Base-by-base conservation (phyloP, 805 yeast genomes). In the Torulaspora quercuum region DNA sequence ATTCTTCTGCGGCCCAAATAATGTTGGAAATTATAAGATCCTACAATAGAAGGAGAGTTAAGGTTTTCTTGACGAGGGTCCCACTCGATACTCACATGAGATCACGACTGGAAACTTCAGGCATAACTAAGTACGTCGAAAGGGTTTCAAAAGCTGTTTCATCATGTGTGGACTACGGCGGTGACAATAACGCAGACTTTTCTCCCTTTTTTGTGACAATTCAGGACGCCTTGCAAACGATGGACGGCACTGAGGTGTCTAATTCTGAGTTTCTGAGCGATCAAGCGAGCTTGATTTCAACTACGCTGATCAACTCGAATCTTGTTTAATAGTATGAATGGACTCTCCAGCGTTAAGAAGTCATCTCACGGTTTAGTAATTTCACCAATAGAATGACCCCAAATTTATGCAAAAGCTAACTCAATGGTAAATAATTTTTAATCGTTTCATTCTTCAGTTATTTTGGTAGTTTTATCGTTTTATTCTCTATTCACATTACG, bases 1-100 rank as follows among this genome's bases (percentile, higher is more conserved):
- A 87, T 49, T 75, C 94, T 0, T 73, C 86, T 1, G 95, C 95
- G 0, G 79, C 84, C 0, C 88, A 84, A 46, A 79, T 79, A 3
- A 62, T 88, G 28, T 55, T 59, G 37, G 86, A 79, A 43, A 75
- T 82, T n/a, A 61, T 87, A 3, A 49, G 58, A 2, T 63, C 68
- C 9, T 85, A 85, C 54, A 64, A 63, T n/a, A 66, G 58, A 11
- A 67, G 81, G 31, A 68, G 68, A 2, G 76, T 82, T 6, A 59
- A 63, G 6, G 81, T 85, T 3, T 70, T 75, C 27, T 73, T 87
- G 39, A 68, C 81, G 6, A 67, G 88, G 14, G 75, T 83, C 6
- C 73, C 85, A 4, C 59, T 70, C 5, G 68, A 63, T 33, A 50
- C 47, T 7, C 56, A 57, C 2, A 65, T 84, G n/a, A 61, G 79